phyloP scores from a whole-genome alignment of 768 basidiomycete genomes.

The Sarcodon aspratus region DNA sequence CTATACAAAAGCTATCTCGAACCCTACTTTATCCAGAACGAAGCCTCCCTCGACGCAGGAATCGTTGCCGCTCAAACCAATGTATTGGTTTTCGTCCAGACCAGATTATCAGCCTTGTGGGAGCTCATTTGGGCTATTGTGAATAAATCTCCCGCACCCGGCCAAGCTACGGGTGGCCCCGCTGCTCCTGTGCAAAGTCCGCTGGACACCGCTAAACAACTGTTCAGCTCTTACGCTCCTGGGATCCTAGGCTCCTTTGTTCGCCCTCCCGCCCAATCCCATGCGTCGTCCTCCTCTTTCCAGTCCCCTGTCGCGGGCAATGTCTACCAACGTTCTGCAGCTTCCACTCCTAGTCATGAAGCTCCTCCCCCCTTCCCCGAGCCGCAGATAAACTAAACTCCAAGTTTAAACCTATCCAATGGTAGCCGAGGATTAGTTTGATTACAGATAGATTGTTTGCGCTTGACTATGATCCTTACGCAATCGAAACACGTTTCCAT shows the following conservation, averaged over 20 bases:
- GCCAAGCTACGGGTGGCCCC: slow-evolving; percentile 13
- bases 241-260: not conserved
- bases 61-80: slow-evolving; percentile 45
- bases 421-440: too few relatives aligned
- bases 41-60: slow-evolving; percentile 46
- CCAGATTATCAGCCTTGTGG: slow-evolving; percentile 36
- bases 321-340: too few relatives aligned
- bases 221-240: not conserved
- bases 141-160: slow-evolving; percentile 25
- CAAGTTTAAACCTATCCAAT: too few relatives aligned
- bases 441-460: too few relatives aligned
- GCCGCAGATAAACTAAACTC: too few relatives aligned
- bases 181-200: slow-evolving; percentile 15
- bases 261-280: not conserved
- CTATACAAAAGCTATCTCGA: slow-evolving; percentile 49
- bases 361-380: too few relatives aligned
- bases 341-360: too few relatives aligned
- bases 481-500: not conserved
- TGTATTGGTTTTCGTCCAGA: slow-evolving; percentile 40
- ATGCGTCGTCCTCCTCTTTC: not conserved
- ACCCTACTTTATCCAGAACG: slow-evolving; percentile 50
- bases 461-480: slow-evolving; percentile 17
- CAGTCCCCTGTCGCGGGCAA: not conserved
- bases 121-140: slow-evolving; percentile 31
- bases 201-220: slow-evolving; percentile 15